A percentile compares a stretch with the other conserved stretches of the same genome.
phyloP scores from a whole-genome alignment of 2,329 filamentous ascomycete genomes.

The Phialophora expanda region DNA sequence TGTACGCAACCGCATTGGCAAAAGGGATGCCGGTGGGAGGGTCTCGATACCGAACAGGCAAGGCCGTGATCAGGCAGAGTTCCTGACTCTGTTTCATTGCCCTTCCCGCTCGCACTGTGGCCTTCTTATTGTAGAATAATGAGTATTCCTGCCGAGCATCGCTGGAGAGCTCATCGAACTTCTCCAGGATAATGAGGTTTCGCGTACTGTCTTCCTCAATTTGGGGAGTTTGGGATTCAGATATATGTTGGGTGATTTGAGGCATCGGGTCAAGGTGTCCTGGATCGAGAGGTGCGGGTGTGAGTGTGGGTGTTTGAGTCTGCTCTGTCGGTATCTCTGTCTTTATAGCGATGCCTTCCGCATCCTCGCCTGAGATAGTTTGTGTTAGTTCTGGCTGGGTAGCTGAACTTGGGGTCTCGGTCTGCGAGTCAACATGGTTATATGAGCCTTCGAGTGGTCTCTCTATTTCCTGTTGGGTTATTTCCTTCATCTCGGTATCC shows the following conservation, averaged over 20 bases:
- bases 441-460: not conserved
- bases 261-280: not conserved
- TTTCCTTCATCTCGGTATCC: slow-evolving; percentile 4
- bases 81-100: slow-evolving; percentile 55
- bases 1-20: slow-evolving; percentile 76
- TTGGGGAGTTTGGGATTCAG: slow-evolving; percentile 19
- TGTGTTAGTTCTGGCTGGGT: not conserved
- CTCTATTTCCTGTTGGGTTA: not conserved
- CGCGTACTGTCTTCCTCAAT: slow-evolving; percentile 60
- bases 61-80: slow-evolving; percentile 81
- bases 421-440: not conserved
- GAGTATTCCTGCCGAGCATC: slow-evolving; percentile 58
- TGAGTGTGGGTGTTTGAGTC: not conserved
- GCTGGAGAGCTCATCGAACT: slow-evolving; percentile 62
- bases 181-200: slow-evolving; percentile 64
- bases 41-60: slow-evolving; percentile 81
- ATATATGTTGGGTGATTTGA: not conserved
- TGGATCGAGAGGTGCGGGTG: not conserved
- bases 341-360: slow-evolving; percentile 15
- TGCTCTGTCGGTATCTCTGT: slow-evolving; percentile 5
- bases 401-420: not conserved
- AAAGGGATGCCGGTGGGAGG: slow-evolving; percentile 83
- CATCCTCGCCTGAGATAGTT: not conserved
- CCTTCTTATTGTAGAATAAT: slow-evolving; percentile 62
- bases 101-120: slow-evolving; percentile 51